Evolutionary conservation across 768 basidiomycete species (phyloP), one percentile per base, ranked within the genome.

Genomic region (Rhodotorula sphaerocarpa): DNA sequence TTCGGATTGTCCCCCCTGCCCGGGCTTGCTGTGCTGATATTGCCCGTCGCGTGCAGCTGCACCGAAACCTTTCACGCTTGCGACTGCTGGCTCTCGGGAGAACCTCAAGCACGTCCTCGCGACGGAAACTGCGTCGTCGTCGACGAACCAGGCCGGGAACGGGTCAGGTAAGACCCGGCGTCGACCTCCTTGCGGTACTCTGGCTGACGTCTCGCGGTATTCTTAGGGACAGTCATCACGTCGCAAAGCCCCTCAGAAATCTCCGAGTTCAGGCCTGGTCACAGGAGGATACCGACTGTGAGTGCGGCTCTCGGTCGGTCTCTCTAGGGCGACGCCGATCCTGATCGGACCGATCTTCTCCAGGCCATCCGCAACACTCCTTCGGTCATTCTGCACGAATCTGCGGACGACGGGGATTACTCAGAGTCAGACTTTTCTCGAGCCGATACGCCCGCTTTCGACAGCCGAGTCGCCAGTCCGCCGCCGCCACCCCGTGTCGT

Each of bases 301-400:
- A 14, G 62, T 58, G 28, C 2, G 0, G 2, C 23, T 9, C 10
- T n/a, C n/a, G n/a, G n/a, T n/a, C n/a, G n/a, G n/a, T 41, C n/a
- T 6, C 41, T 28, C 33, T 5, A 27, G n/a, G n/a, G n/a, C n/a
- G n/a, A n/a, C n/a, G n/a, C n/a, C n/a, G n/a, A n/a, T n/a, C n/a
- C n/a, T n/a, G n/a, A n/a, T n/a, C n/a, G n/a, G n/a, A n/a, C n/a
- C n/a, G n/a, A n/a, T n/a, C n/a, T n/a, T n/a, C n/a, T n/a, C 34
- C 50, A 63, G 62, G 63, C 62, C 7, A 64, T 64, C 27, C 67
- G 67, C 27, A 59, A 48, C 50, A 43, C 64, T 20, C 67, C 67
- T 0, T 61, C 59, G 9, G 52, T 68, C 41, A 27, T 61, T 31
- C 53, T 68, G 10, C 45, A 57, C 43, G 62, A 64, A 53, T 59